phyloP scores from a whole-genome alignment of 2,329 filamentous ascomycete genomes.

The Penicillium sp. region DNA sequence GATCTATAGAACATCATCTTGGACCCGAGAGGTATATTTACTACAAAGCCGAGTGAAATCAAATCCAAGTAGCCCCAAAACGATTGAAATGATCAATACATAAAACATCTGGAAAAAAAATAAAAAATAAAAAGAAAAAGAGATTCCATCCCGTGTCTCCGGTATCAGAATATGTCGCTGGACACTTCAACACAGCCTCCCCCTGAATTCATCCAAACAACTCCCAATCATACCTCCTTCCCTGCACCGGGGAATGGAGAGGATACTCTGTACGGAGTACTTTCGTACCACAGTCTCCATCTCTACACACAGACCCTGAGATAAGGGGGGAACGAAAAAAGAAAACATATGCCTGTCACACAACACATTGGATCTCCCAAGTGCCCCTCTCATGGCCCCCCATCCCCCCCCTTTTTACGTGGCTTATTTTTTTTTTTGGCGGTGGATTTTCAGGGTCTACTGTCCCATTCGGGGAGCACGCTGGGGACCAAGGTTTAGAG shows the following conservation, averaged over 20 bases:
- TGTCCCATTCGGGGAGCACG: slow-evolving; percentile 3
- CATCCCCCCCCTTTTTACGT: slow-evolving; percentile 1
- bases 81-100: neutral
- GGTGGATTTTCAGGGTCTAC: slow-evolving; percentile 22
- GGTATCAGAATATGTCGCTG: slow-evolving; percentile 8
- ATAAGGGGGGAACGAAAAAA: slow-evolving; percentile 9
- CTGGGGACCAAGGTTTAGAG: slow-evolving; percentile 15
- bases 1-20: neutral
- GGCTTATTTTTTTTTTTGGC: neutral
- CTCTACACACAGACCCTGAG: slow-evolving; percentile 17
- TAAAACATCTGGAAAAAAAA: neutral
- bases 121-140: neutral
- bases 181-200: slow-evolving; percentile 23
- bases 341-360: neutral
- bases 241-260: slow-evolving; percentile 18
- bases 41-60: neutral
- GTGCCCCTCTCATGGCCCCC: neutral
- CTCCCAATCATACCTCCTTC: slow-evolving; percentile 4
- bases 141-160: slow-evolving; percentile 1
- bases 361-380: neutral
- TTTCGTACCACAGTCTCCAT: neutral
- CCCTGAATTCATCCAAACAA: slow-evolving; percentile 18
- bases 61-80: neutral
- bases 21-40: neutral
- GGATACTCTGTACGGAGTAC: neutral